These are phyloP conservation scores for Pythium volutum DNA, from an alignment of 352 stramenopile species.

Conservation along the genomic window DNA sequence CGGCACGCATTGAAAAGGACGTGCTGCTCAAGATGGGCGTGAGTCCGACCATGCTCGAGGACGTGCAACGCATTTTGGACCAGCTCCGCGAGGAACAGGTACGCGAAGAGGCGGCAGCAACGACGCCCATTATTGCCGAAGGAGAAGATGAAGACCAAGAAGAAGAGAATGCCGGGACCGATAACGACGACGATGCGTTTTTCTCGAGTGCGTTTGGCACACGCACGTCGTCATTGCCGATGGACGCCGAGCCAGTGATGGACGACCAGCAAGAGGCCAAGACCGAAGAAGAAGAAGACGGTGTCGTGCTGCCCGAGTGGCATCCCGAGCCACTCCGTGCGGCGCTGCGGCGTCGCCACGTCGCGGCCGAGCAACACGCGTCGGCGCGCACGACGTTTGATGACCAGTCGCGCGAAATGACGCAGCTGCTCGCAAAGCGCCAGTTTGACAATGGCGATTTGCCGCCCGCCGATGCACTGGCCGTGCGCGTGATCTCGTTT, in stretches of 20 bases:
- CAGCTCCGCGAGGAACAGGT: conserved; percentile 48
- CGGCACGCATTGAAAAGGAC: conserved; percentile 70
- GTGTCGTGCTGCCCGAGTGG: conserved; percentile 59
- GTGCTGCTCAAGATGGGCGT: conserved; percentile 73
- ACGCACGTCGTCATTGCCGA: conserved; percentile 21
- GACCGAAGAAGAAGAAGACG: conserved; percentile 20
- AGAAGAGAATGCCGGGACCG: conserved; percentile 27
- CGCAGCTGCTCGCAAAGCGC: conserved; percentile 41
- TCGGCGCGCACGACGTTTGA: conserved; percentile 40
- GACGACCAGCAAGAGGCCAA: conserved; percentile 34
- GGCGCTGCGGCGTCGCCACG: conserved; percentile 52
- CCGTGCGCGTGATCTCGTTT: conserved; percentile 42
- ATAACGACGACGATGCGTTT: conserved; percentile 18
- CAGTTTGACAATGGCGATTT: conserved; percentile 38
- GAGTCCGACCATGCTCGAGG: conserved; percentile 62
- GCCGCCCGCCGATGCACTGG: conserved; percentile 36
- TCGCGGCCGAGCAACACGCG: conserved; percentile 26
- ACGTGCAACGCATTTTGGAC: conserved; percentile 69
- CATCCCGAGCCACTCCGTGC: conserved; percentile 44
- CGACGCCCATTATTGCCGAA: background rate
- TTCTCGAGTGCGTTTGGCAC: conserved; percentile 57
- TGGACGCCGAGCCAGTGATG: conserved; percentile 12
- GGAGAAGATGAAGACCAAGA: conserved; percentile 38
- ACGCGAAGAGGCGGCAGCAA: conserved; percentile 3
- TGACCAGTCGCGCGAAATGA: conserved; percentile 48